These are phyloP conservation scores for Euphorbia tirucalli DNA, from an alignment of 345 rosid genomes.

Conservation along the genomic window DNA sequence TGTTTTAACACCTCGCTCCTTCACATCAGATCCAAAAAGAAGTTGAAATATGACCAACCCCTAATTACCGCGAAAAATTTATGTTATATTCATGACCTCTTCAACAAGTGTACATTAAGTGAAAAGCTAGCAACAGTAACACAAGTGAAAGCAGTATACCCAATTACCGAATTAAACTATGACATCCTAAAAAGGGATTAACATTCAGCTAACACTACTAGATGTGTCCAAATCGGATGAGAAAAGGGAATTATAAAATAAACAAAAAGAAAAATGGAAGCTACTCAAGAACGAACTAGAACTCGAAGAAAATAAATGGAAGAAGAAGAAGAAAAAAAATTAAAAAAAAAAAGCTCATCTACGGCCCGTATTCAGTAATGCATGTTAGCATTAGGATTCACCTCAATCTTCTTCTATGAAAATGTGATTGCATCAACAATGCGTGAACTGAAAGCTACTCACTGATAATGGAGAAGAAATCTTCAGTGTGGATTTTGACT, in stretches of 20 bases:
- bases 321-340: constrained; percentile 1
- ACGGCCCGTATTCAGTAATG: neutral
- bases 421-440: neutral
- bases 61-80: neutral
- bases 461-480: constrained; percentile 1
- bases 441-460: constrained; percentile 4
- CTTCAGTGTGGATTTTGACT: constrained; percentile 17
- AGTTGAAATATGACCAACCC: neutral
- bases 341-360: constrained; percentile 8
- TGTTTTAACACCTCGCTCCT: no score
- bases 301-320: neutral
- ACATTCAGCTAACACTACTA: constrained; percentile 6
- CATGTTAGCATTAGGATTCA: constrained; percentile 24
- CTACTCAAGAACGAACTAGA: neutral
- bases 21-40: neutral
- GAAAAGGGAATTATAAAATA: neutral
- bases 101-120: neutral
- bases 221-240: neutral
- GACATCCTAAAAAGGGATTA: neutral
- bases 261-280: neutral
- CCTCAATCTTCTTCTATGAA: constrained; percentile 20
- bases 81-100: neutral
- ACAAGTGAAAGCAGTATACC: constrained; percentile 5
- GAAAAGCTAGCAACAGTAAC: constrained; percentile 8
- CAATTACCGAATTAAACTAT: constrained; percentile 1